Conservation (phyloP, 805 yeast species). For the Metschnikowia lochheadii region DNA sequence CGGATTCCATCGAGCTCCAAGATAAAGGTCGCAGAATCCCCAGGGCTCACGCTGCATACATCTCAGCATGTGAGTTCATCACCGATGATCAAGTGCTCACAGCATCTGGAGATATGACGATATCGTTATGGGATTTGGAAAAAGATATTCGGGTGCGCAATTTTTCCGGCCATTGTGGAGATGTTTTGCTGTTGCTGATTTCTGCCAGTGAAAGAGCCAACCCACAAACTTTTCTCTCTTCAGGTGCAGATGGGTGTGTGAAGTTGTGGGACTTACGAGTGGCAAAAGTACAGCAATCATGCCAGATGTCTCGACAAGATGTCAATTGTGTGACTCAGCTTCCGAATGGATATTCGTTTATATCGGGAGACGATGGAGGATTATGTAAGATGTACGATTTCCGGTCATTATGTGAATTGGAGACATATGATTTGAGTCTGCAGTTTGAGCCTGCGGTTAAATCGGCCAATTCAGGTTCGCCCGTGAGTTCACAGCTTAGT, state of each 20-base stretch:
- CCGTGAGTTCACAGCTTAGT: slow-evolving; percentile 16
- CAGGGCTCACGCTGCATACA: slow-evolving; percentile 77
- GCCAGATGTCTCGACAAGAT: slow-evolving; percentile 59
- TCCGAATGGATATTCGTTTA: slow-evolving; percentile 68
- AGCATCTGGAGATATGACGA: slow-evolving; percentile 78
- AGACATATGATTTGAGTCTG: slow-evolving; percentile 37
- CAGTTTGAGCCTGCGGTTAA: slow-evolving; percentile 14
- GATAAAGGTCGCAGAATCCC: slow-evolving; percentile 10
- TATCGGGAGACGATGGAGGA: slow-evolving; percentile 79
- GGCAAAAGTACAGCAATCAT: slow-evolving; percentile 43
- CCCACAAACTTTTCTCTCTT: slow-evolving; percentile 45
- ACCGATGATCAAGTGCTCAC: slow-evolving; percentile 56
- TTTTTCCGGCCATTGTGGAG: slow-evolving; percentile 67
- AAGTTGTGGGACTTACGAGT: slow-evolving; percentile 58
- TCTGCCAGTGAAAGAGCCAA: slow-evolving; percentile 7
- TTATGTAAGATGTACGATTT: slow-evolving; percentile 65
- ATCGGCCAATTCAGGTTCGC: slow-evolving; percentile 7
- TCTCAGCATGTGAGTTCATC: slow-evolving; percentile 70
- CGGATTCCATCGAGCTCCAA: slow-evolving; percentile 11
- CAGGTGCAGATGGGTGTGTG: slow-evolving; percentile 66
- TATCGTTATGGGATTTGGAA: slow-evolving; percentile 74
- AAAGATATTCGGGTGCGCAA: slow-evolving; percentile 51
- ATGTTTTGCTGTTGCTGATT: slow-evolving; percentile 50
- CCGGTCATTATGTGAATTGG: slow-evolving; percentile 68
- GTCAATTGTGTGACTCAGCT: slow-evolving; percentile 56